Conservation (phyloP, 345 rosid genomes). For the Populus euphratica region DNA sequence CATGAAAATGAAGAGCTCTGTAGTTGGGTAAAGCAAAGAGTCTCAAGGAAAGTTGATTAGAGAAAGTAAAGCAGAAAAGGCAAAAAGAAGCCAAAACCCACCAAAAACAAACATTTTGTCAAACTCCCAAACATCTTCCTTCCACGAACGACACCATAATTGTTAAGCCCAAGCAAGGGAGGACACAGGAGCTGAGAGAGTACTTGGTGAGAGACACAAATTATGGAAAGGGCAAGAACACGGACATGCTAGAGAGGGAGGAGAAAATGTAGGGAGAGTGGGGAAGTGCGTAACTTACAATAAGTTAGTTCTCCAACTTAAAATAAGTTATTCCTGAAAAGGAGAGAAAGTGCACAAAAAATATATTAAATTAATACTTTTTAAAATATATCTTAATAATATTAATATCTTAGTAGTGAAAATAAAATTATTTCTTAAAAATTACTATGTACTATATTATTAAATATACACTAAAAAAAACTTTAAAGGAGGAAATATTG, state of each 20-base stretch:
- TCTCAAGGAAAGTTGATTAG: conserved; percentile 10
- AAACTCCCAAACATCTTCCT: not conserved
- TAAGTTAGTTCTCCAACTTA: no score
- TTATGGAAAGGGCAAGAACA: not conserved
- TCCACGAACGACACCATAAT: not conserved
- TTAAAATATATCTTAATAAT: no score
- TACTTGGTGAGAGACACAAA: no score
- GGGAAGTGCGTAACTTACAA: not conserved
- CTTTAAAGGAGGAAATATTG: no score
- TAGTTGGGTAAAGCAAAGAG: conserved; percentile 32
- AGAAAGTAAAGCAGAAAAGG: conserved; percentile 1
- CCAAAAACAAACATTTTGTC: not conserved
- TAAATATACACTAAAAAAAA: no score
- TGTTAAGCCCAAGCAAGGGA: not conserved
- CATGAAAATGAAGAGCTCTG: not conserved
- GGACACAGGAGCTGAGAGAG: no score
- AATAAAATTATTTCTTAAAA: no score
- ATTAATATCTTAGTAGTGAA: no score
- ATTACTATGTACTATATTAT: no score
- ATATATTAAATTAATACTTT: no score
- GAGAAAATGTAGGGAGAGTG: not conserved
- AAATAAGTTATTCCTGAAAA: no score
- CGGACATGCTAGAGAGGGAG: not conserved
- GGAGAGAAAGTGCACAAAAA: no score
- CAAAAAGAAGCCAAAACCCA: not conserved